phyloP scores from a whole-genome alignment of 345 rosid species.

The Fremontodendron californicum region DNA sequence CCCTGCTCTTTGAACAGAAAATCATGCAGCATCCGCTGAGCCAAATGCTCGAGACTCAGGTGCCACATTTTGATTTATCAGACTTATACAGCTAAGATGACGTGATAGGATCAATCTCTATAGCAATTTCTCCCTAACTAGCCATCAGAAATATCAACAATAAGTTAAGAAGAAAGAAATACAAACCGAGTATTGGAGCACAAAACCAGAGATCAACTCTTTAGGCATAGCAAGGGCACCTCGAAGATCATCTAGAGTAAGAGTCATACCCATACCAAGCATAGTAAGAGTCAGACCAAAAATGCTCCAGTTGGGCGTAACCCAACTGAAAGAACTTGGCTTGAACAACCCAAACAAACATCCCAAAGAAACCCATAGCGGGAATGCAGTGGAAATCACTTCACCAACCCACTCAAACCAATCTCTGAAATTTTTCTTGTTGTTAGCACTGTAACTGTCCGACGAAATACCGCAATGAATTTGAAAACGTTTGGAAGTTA shows the following conservation, averaged over 20 bases:
- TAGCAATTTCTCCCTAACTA: not conserved
- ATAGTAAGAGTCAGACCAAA: slow-evolving; percentile 69
- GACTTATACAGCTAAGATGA: not conserved
- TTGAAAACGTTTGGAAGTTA: not conserved
- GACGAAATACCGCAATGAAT: slow-evolving; percentile 61
- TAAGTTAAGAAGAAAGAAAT: not conserved
- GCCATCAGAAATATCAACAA: not conserved
- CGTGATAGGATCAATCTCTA: not conserved
- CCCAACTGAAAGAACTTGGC: slow-evolving; percentile 70
- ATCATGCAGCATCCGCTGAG: not conserved
- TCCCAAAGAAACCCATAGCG: slow-evolving; percentile 82
- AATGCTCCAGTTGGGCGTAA: slow-evolving; percentile 62
- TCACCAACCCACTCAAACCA: slow-evolving; percentile 70
- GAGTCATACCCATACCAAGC: slow-evolving; percentile 98
- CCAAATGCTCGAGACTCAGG: no score
- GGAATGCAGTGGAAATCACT: slow-evolving; percentile 68
- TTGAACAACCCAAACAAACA: slow-evolving; percentile 64
- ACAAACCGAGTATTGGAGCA: slow-evolving; percentile 84
- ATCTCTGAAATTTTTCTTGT: slow-evolving; percentile 40
- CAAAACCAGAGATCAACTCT: slow-evolving; percentile 66
- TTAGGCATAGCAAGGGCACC: slow-evolving; percentile 79
- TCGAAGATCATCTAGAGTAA: slow-evolving; percentile 79
- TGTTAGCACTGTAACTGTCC: slow-evolving; percentile 26
- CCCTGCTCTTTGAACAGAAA: not conserved
- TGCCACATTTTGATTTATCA: not conserved